Percentiles rank a stretch among this genome's conserved stretches.
phyloP scores from a whole-genome alignment of 2,329 filamentous ascomycete species.

The Colletotrichum gloeosporioides region DNA sequence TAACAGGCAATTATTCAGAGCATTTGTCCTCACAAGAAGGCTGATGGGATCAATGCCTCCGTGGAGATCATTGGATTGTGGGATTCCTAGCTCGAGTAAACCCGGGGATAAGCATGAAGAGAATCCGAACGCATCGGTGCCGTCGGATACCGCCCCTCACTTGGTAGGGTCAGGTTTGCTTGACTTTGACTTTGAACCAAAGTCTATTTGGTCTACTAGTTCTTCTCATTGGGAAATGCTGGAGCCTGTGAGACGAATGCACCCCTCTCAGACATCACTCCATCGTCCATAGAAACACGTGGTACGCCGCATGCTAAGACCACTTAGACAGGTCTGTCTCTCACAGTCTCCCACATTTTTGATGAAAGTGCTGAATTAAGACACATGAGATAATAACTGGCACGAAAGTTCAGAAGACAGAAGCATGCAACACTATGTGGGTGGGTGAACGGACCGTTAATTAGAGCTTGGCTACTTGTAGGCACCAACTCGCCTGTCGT shows the following conservation, averaged over 20 bases:
- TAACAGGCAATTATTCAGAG: neutral
- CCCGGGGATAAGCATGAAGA: neutral
- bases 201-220: neutral
- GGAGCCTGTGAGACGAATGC: neutral
- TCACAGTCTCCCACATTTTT: neutral
- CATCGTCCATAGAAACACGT: neutral
- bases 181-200: neutral
- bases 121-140: neutral
- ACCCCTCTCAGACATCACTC: neutral
- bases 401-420: neutral
- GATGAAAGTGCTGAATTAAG: neutral
- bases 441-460: neutral
- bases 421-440: neutral
- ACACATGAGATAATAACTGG: neutral
- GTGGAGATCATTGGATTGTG: neutral
- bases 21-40: neutral
- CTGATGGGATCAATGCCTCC: neutral
- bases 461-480: neutral
- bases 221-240: rapidly evolving
- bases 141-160: neutral
- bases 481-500: neutral
- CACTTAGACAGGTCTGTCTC: neutral
- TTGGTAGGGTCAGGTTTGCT: neutral
- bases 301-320: neutral
- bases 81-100: neutral